These are phyloP conservation scores for Xerocomus brunneocitrinus DNA, from an alignment of 768 basidiomycete genomes.

Conservation along the genomic window DNA sequence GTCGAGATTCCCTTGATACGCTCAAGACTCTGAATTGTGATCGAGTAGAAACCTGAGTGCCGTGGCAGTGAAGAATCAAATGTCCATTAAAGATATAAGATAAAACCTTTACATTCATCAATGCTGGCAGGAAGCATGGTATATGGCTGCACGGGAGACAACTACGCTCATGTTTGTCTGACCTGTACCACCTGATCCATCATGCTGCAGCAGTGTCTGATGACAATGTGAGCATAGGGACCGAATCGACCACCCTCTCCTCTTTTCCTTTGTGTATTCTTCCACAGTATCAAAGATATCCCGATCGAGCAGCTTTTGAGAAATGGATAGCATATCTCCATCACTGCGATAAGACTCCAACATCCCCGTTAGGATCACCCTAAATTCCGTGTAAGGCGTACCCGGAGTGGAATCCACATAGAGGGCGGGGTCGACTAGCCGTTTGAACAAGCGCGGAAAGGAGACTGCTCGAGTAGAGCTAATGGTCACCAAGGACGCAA, in stretches of 20 bases:
- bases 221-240: constrained; percentile 51
- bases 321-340: constrained; percentile 83
- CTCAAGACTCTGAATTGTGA: neutral
- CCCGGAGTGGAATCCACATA: constrained; percentile 46
- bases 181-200: constrained; percentile 15
- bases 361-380: constrained; percentile 90
- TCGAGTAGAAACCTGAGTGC: constrained; percentile 13
- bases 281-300: constrained; percentile 78
- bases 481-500: constrained; percentile 78
- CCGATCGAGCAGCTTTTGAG: constrained; percentile 72
- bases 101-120: constrained; percentile 9
- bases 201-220: constrained; percentile 36
- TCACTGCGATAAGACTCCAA: constrained; percentile 91
- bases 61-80: neutral
- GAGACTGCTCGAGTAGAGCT: constrained; percentile 76
- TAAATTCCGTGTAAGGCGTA: constrained; percentile 85
- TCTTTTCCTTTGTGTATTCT: constrained; percentile 51
- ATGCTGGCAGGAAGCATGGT: constrained; percentile 46
- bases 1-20: neutral
- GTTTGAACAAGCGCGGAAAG: constrained; percentile 89
- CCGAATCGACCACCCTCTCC: constrained; percentile 57
- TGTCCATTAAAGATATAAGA: neutral
- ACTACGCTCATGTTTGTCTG: constrained; percentile 32
- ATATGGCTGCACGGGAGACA: constrained; percentile 57
- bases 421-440: constrained; percentile 74